A percentile compares a stretch with the other conserved stretches of the same genome.
phyloP scores from a whole-genome alignment of 1,139 yeast species.

The Saccharomycopsis hybrid region DNA sequence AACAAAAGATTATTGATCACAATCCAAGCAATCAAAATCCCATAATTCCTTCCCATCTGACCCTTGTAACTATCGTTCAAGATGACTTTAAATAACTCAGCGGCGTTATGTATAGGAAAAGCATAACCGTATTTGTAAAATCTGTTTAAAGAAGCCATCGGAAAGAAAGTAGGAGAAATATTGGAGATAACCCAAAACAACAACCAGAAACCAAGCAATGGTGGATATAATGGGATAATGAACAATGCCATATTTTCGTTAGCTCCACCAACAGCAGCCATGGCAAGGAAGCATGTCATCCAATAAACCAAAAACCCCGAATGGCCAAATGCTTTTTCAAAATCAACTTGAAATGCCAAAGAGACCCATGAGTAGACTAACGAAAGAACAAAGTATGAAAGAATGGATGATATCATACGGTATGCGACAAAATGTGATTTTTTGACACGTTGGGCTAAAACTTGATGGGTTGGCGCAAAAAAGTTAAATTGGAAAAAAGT shows the following conservation, averaged over 20 bases:
- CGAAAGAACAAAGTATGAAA: conserved; percentile 46
- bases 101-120: conserved; percentile 57
- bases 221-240: conserved; percentile 39
- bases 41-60: conserved; percentile 51
- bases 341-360: conserved; percentile 52
- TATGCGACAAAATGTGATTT: conserved; percentile 42
- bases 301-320: conserved; percentile 62
- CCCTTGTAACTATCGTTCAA: conserved; percentile 52
- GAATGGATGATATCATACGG: conserved; percentile 41
- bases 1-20: conserved; percentile 39
- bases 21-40: conserved; percentile 54
- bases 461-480: conserved; percentile 47
- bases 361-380: conserved; percentile 52
- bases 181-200: conserved; percentile 54
- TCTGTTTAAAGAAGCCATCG: conserved; percentile 44
- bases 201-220: conserved; percentile 55
- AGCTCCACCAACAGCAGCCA: conserved; percentile 59
- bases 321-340: conserved; percentile 46
- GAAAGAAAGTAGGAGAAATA: conserved; percentile 55
- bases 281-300: conserved; percentile 52
- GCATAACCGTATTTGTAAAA: conserved; percentile 62
- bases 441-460: conserved; percentile 39
- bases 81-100: conserved; percentile 49
- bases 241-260: conserved; percentile 54
- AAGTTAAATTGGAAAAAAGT: conserved; percentile 49